Conservation (phyloP, 345 rosid genomes). For the Lepidium sativum region DNA sequence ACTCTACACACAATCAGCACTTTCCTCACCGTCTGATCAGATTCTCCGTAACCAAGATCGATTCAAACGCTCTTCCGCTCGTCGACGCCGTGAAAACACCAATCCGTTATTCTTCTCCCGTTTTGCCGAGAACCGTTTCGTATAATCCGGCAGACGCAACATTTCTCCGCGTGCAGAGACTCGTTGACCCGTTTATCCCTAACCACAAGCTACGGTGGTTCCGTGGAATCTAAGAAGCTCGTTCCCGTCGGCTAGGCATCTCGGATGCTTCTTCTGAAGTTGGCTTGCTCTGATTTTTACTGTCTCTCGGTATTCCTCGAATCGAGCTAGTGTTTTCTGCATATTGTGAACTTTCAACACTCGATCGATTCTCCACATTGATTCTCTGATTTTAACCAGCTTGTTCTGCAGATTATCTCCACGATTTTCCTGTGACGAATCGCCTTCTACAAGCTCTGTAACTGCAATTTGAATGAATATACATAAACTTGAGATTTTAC, state of each 20-base stretch:
- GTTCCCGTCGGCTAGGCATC: constrained; percentile 95
- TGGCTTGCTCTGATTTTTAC: constrained; percentile 82
- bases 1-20: constrained; percentile 93
- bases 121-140: constrained; percentile 75
- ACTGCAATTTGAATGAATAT: constrained; percentile 33
- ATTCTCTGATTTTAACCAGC: constrained; percentile 84
- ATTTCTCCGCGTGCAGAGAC: constrained; percentile 69
- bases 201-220: constrained; percentile 77
- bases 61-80: constrained; percentile 84
- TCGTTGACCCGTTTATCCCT: constrained; percentile 75
- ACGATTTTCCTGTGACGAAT: constrained; percentile 97
- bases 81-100: constrained; percentile 96
- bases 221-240: constrained; percentile 91
- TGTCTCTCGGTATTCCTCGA: constrained; percentile 85
- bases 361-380: constrained; percentile 86
- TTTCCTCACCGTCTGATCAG: constrained; percentile 48
- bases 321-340: constrained; percentile 87
- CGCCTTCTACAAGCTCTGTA: constrained; percentile 95
- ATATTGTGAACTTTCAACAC: constrained; percentile 92
- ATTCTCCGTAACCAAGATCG: constrained; percentile 31
- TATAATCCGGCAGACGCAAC: constrained; percentile 75
- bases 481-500: background rate
- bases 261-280: constrained; percentile 80
- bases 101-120: constrained; percentile 59
- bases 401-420: constrained; percentile 87